Base-by-base conservation (phyloP, 768 basidiomycete genomes). In the Lactifluus pinguis region DNA sequence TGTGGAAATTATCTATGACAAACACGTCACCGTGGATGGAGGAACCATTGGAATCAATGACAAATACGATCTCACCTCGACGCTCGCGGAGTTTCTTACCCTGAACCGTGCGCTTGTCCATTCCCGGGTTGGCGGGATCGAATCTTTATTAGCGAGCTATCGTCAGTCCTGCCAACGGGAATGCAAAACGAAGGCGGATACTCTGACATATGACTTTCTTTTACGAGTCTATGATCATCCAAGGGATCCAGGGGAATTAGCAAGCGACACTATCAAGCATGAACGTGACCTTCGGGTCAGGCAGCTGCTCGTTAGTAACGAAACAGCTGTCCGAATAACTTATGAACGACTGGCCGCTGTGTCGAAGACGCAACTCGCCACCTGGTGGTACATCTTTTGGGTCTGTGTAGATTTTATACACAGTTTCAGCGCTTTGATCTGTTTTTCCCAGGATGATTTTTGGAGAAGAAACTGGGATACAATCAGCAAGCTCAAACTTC, bases 321-420 rank as follows among this genome's bases (percentile, higher is more conserved):
- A 79, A 59, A 71, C 67, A 14, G 75, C 78, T 0, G 78, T 89
- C 49, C 70, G 67, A 55, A 74, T 76, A 21, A 76, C 83, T 0
- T 81, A 84, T 69, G 76, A 80, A 36, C 77, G 89, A 41, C 75
- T 83, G 57, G 63, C 70, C 10, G 75, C 74, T 19, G 83, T 86
- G 36, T 74, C 81, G 1, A 65, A 66, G 9, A 78, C 79, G 1
- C 75, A 78, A 64, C 69, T 81, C 1, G 72, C 79, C 4, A 80
- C 82, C 3, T 89, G 87, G 84, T 92, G 89, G 89, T 89, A 85
- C 66, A 76, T 89, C 13, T 83, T 87, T 65, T 90, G 86, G 85
- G 87, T 88, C 53, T 65, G 80, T 68, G 11, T 32, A 17, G 15
- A 25, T 50, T 10, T 49, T 17, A 36, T 14, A 36, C 32, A 5